Conservation (phyloP, 805 yeast species). For the Nakazawaea wickerhamii region DNA sequence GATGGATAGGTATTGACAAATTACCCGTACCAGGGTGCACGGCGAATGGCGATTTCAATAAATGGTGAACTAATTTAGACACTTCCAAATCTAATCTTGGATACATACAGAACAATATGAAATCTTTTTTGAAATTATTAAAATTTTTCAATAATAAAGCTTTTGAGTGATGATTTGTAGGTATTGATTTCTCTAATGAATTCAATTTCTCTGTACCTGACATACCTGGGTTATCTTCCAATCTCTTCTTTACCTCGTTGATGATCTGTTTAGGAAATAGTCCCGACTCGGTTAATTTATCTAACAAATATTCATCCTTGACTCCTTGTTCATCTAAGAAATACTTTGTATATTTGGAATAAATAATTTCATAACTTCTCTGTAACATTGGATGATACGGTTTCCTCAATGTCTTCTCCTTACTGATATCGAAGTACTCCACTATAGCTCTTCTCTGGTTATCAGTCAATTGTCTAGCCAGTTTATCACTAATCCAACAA, state of each 20-base stretch:
- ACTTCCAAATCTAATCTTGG: constrained; percentile 94
- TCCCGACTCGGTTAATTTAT: constrained; percentile 57
- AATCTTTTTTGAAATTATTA: constrained; percentile 70
- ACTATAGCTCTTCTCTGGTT: constrained; percentile 69
- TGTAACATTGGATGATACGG: constrained; percentile 89
- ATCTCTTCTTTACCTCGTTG: constrained; percentile 29
- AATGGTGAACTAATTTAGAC: constrained; percentile 82
- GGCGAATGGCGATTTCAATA: constrained; percentile 94
- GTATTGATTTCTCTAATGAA: constrained; percentile 57
- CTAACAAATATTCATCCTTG: constrained; percentile 46
- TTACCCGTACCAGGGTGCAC: constrained; percentile 95
- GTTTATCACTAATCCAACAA: constrained; percentile 91
- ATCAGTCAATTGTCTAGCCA: constrained; percentile 76
- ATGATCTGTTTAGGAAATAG: constrained; percentile 44
- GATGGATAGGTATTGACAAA: constrained; percentile 83
- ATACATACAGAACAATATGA: constrained; percentile 73
- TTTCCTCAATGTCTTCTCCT: constrained; percentile 49
- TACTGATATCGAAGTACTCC: constrained; percentile 75
- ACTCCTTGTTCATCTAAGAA: constrained; percentile 84
- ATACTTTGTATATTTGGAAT: constrained; percentile 55
- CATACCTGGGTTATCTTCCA: constrained; percentile 51
- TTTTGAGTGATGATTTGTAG: constrained; percentile 37
- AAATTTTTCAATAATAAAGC: constrained; percentile 27
- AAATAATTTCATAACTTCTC: constrained; percentile 66
- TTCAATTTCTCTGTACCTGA: constrained; percentile 70